These are phyloP conservation scores for Flaveria sonorensis DNA, from an alignment of 129 eudicot species.

Conservation along the genomic window DNA sequence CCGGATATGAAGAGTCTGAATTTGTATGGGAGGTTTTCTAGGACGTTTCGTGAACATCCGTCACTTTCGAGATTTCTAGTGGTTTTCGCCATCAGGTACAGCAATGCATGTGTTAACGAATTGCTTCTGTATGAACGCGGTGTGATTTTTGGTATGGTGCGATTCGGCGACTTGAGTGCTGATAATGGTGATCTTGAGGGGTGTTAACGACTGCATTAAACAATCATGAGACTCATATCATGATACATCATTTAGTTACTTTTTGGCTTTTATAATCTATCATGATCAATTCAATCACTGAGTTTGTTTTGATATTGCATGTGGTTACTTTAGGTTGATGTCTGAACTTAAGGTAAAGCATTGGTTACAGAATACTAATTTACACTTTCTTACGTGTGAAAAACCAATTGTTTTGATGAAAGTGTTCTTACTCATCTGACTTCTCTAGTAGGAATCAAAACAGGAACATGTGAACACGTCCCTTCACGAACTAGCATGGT, in stretches of 20 bases:
- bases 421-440: background rate
- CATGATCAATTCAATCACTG: background rate
- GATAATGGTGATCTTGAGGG: background rate
- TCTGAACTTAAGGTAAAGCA: background rate
- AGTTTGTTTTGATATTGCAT: constrained; percentile 1
- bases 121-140: background rate
- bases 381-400: background rate
- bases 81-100: constrained; percentile 75
- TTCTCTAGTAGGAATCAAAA: background rate
- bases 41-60: constrained; percentile 63
- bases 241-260: background rate
- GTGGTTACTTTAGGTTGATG: background rate
- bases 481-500: no score
- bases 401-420: background rate
- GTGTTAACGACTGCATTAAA: background rate
- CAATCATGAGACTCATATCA: background rate
- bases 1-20: constrained; percentile 46
- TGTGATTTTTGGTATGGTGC: background rate
- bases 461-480: background rate
- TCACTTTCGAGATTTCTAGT: constrained; percentile 60
- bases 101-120: background rate
- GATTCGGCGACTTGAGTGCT: constrained; percentile 9
- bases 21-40: constrained; percentile 55
- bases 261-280: background rate
- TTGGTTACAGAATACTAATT: background rate